phyloP scores from a whole-genome alignment of 805 yeast genomes.

The Candida qinlingensis region DNA sequence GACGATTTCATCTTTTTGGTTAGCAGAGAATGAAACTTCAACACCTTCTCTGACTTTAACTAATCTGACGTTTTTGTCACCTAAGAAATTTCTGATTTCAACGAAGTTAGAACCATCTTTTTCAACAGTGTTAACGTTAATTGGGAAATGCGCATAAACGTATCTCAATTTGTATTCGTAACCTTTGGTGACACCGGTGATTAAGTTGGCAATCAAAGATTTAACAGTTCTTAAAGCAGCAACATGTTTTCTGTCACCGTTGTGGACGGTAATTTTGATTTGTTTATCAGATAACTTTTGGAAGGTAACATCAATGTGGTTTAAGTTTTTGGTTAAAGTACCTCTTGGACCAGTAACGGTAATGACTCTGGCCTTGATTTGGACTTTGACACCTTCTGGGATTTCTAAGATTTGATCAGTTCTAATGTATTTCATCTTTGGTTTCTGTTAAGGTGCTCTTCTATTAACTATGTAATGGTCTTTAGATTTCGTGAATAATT shows the following conservation, averaged over 20 bases:
- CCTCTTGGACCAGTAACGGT: conserved; percentile 99
- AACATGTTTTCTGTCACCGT: conserved; percentile 99
- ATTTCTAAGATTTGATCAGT: conserved; percentile 76
- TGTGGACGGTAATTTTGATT: conserved; percentile 89
- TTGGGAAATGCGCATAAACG: conserved; percentile 99
- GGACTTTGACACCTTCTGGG: conserved; percentile 92
- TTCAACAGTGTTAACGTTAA: conserved; percentile 89
- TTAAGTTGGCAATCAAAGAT: conserved; percentile 88
- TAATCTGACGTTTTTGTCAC: conserved; percentile 95
- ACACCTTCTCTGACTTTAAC: conserved; percentile 89
- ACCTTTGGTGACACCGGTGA: conserved; percentile 99
- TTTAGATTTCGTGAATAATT: neutral
- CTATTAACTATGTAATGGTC: too few relatives aligned
- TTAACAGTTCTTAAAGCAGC: conserved; percentile 99
- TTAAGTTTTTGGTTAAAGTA: conserved; percentile 79
- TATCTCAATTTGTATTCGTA: conserved; percentile 99
- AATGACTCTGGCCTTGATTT: conserved; percentile 86
- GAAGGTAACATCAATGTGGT: conserved; percentile 95
- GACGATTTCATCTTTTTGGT: conserved; percentile 91
- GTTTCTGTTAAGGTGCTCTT: conserved; percentile 1
- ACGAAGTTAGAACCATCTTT: conserved; percentile 68
- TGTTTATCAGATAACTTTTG: conserved; percentile 63
- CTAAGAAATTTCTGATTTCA: conserved; percentile 99
- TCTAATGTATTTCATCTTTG: conserved; percentile 74
- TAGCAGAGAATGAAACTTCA: conserved; percentile 69